Conservation (phyloP, 768 basidiomycete genomes). For the Polyporus arcularius region DNA sequence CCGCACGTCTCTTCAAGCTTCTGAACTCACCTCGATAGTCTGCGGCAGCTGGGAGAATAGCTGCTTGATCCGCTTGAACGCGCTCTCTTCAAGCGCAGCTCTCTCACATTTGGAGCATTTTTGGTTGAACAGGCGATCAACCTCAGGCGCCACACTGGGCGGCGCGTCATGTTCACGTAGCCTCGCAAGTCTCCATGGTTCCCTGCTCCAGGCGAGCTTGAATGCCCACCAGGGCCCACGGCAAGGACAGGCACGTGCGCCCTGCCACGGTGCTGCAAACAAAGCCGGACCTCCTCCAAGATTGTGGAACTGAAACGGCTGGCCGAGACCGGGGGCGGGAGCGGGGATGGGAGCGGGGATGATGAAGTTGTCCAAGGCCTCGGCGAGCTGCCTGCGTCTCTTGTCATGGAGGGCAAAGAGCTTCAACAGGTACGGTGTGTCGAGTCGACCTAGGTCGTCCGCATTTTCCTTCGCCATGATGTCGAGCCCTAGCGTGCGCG, state of each 20-base stretch:
- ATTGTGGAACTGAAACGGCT: no score
- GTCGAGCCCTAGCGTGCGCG: conserved; percentile 40
- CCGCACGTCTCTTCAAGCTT: no score
- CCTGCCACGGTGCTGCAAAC: no score
- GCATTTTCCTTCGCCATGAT: conserved; percentile 38
- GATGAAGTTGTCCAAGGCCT: background rate
- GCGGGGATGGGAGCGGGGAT: background rate
- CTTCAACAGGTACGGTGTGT: conserved; percentile 36
- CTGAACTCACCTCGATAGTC: no score
- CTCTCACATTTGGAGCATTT: no score
- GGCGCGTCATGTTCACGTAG: background rate
- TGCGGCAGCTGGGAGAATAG: no score
- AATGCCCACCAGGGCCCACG: background rate
- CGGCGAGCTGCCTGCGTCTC: background rate
- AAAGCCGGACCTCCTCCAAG: no score
- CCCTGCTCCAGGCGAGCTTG: background rate
- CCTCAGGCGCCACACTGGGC: no score
- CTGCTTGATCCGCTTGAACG: no score
- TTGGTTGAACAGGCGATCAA: no score
- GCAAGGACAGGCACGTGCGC: background rate
- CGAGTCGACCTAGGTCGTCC: conserved; percentile 33
- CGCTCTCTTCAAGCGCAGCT: no score
- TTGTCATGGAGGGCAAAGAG: conserved; percentile 40
- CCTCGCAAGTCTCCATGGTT: background rate
- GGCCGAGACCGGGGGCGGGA: background rate